These are phyloP conservation scores for Bolboschoenoplectus hybrid DNA, from an alignment of 202 grass and related monocot genomes.

Conservation along the genomic window DNA sequence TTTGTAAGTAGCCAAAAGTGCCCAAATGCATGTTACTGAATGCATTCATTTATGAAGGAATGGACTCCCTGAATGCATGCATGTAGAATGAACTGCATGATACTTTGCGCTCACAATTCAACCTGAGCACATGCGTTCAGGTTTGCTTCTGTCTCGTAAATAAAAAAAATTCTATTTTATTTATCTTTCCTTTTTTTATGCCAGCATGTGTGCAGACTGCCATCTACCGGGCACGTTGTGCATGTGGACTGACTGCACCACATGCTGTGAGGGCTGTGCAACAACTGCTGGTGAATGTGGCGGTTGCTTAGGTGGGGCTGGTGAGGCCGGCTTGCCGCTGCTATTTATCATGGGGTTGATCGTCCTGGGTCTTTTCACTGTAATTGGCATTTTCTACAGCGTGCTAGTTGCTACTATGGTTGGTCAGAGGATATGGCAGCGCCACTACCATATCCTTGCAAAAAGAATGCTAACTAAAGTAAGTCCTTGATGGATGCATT, in stretches of 20 bases:
- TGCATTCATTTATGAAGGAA: not conserved
- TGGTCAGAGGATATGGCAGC: constrained; percentile 93
- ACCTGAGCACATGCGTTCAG: not conserved
- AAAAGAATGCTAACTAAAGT: constrained; percentile 96
- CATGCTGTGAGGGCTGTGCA: constrained; percentile 88
- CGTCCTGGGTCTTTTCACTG: constrained; percentile 74
- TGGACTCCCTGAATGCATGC: not conserved
- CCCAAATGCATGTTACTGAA: not conserved
- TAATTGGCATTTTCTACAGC: constrained; percentile 91
- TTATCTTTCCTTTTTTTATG: constrained; percentile 33
- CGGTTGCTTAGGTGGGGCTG: constrained; percentile 82
- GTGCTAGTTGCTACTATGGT: constrained; percentile 96
- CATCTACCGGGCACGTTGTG: constrained; percentile 88
- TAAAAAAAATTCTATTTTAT: not conserved
- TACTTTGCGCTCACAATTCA: constrained; percentile 11
- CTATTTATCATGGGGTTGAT: constrained; percentile 87
- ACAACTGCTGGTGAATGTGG: constrained; percentile 88
- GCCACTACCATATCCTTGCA: constrained; percentile 95
- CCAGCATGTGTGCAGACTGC: constrained; percentile 90
- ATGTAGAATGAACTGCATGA: not conserved
- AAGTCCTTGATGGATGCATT: not conserved
- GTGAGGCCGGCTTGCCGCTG: constrained; percentile 76
- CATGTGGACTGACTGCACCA: constrained; percentile 94
- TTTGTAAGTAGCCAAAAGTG: not conserved
- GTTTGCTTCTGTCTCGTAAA: not conserved